phyloP scores from a whole-genome alignment of 768 basidiomycete species.

The Boletus edulis region DNA sequence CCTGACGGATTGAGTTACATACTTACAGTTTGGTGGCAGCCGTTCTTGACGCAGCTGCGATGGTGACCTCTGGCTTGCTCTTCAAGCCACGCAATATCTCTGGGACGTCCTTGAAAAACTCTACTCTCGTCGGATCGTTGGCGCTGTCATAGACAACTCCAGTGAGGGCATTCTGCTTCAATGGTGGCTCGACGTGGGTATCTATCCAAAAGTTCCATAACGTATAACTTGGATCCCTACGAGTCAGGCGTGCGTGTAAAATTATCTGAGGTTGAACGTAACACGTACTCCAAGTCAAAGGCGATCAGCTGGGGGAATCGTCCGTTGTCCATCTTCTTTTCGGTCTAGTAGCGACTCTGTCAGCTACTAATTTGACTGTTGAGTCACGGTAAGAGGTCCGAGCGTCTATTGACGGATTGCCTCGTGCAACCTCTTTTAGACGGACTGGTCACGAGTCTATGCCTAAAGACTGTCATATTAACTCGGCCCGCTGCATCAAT shows the following conservation, averaged over 20 bases:
- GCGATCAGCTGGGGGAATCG: constrained; percentile 63
- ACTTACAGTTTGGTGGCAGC: constrained; percentile 64
- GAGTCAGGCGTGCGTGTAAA: background rate
- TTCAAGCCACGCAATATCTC: constrained; percentile 62
- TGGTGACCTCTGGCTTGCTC: constrained; percentile 40
- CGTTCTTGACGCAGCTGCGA: constrained; percentile 79
- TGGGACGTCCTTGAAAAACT: constrained; percentile 78
- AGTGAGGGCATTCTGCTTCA: constrained; percentile 41
- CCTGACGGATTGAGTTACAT: background rate
- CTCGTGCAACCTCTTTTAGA: too few relatives aligned
- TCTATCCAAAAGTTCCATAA: constrained; percentile 90
- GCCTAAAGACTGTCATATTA: too few relatives aligned
- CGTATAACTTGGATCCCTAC: constrained; percentile 58
- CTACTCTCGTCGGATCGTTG: constrained; percentile 35
- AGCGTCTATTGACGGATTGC: too few relatives aligned
- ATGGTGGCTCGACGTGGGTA: constrained; percentile 62
- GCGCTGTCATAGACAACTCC: constrained; percentile 26
- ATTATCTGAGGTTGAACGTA: constrained; percentile 1
- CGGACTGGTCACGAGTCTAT: too few relatives aligned
- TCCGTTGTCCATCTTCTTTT: constrained; percentile 16
- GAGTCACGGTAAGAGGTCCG: too few relatives aligned
- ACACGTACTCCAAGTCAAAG: constrained; percentile 76
- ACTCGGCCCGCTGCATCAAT: too few relatives aligned
- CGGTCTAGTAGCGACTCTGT: background rate
- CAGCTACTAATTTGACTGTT: too few relatives aligned